Base-by-base conservation (phyloP, 805 yeast species). In the Ogataea chonburiensis region DNA sequence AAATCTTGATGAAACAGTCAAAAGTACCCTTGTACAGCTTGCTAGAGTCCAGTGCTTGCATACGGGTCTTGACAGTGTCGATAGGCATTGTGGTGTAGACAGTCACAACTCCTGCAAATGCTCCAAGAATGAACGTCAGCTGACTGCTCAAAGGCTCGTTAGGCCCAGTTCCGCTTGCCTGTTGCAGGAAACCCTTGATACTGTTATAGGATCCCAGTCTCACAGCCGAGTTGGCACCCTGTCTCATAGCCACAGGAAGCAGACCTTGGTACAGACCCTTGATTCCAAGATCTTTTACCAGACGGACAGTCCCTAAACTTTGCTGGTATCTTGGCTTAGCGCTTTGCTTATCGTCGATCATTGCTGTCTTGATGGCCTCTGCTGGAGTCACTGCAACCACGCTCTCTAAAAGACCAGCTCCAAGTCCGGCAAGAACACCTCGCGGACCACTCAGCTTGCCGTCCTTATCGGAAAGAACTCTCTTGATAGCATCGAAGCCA, bases 371-470 rank as follows among this genome's bases (percentile, higher is more conserved):
- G 63, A 91, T 86, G 22, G 96, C 95, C 62, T 91, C 98, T 38
- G 89, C 88, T 2, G 98, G 98, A 0, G 98, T 91, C 31, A 93
- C 95, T 0, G 98, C 98, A 28, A 89, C 70, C 17, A 88, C 82
- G 39, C 95, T 82, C 59, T 91, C 98, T 43, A 91, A 63, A 28
- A 89, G 73, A 23, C 98, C 98, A 3, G 98, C 98, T 31, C 98
- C 97, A 28, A 93, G 68, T n/a, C 98, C 98, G 1, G 98, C 98
- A 20, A 91, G 42, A 5, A 89, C 94, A 48, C 98, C 98, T 53
- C 95, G 64, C 6, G 93, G 81, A 3, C 95, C 95, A 22, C 93
- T 79, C 31, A 93, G 65, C 60, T 86, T 84, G 5, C 98, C 98
- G 45, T 85, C 75, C 49, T 79, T 78, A 60, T 93, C 98, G 18